Base-by-base conservation (phyloP, 176 grass and related monocot genomes). In the Cymbopogon citratus region DNA sequence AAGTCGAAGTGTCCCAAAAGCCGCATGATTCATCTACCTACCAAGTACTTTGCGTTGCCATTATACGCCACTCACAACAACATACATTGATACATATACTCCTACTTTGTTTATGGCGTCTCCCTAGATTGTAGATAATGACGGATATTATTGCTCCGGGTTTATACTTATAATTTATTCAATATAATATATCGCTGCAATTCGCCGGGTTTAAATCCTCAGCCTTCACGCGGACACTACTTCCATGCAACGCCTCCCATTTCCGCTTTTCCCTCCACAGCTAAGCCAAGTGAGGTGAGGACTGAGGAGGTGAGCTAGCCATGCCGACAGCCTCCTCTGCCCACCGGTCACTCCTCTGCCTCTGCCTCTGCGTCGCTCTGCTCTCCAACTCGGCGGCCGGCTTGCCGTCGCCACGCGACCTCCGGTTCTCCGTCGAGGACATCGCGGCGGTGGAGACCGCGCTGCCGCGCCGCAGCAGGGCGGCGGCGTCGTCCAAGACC, bases 41-140 rank as follows among this genome's bases (percentile, higher is more conserved):
- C 87, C 48, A 24, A 15, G 27, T 62, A 78, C 83, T 86, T 89
- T 67, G 45, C 15, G 61, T 82, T 85, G 83, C 72, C 73, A 72
- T 78, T 77, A 82, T 89, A 85, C 72, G 78, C 66, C 78, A 77
- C 72, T 82, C 44, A 15, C 34, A 81, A 39, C 83, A 70, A 23
- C 13, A 10, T 63, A 7, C 49, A 7, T 51, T 18, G 3, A 48
- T 51, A 46, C n/a, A n/a, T n/a, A n/a, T n/a, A n/a, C 41, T 19
- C 43, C 27, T 27, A 16, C 45, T 62, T 75, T 64, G 52, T 85
- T 80, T 80, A 80, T 75, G 66, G 41, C 19, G 26, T 23, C 68
- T 12, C 38, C 24, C 24, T 33, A 29, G 62, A 61, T 41, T 21
- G 35, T 16, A 63, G 71, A 89, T 80, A 51, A 80, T 13, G 77